These are phyloP conservation scores for Colletotrichum costaricense DNA, from an alignment of 2,329 filamentous ascomycete species.

Conservation along the genomic window DNA sequence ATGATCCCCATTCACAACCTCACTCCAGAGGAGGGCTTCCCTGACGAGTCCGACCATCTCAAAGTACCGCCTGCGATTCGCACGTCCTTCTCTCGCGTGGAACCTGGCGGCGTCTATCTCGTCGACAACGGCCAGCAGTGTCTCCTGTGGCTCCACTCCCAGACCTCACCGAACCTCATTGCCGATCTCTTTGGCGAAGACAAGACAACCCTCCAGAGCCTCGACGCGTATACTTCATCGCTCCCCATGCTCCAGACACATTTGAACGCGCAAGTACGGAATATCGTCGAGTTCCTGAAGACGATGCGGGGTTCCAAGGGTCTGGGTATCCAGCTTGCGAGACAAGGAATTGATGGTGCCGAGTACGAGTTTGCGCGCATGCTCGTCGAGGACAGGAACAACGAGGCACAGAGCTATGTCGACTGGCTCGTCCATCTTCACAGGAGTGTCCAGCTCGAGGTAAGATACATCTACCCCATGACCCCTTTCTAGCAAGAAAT, in stretches of 20 bases:
- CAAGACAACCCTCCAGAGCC: conserved; percentile 74
- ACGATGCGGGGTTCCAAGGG: conserved; percentile 87
- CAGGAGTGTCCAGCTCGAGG: conserved; percentile 91
- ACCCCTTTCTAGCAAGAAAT: background rate
- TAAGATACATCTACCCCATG: conserved; percentile 47
- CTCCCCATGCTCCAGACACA: conserved; percentile 90
- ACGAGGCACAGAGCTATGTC: conserved; percentile 97
- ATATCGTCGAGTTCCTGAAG: conserved; percentile 89
- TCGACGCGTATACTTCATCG: conserved; percentile 84
- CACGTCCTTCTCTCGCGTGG: conserved; percentile 86
- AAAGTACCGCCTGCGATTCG: conserved; percentile 84
- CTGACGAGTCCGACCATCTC: conserved; percentile 90
- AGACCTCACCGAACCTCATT: conserved; percentile 92
- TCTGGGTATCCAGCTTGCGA: conserved; percentile 87
- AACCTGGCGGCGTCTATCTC: conserved; percentile 93
- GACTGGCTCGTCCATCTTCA: conserved; percentile 98
- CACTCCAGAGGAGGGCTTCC: conserved; percentile 87
- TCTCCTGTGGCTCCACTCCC: conserved; percentile 90
- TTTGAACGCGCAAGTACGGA: conserved; percentile 93
- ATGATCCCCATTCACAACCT: conserved; percentile 95
- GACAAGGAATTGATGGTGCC: conserved; percentile 92
- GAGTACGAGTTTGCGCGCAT: conserved; percentile 96
- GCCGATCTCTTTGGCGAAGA: conserved; percentile 89
- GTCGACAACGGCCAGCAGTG: conserved; percentile 96
- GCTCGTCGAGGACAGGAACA: conserved; percentile 94